phyloP scores from a whole-genome alignment of 176 grass and related monocot genomes.

The Phoenix dactylifera region DNA sequence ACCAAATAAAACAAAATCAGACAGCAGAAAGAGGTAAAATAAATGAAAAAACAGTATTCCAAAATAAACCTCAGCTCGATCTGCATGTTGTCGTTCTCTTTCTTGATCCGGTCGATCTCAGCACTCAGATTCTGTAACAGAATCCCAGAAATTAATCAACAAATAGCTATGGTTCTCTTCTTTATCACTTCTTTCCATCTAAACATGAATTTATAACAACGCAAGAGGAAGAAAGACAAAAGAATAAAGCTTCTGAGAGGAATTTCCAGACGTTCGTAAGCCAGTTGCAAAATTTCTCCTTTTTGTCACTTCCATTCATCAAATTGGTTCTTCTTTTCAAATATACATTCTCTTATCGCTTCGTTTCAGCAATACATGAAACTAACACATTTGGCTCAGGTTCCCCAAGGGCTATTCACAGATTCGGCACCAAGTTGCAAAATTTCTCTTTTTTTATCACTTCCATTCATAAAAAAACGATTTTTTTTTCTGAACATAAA shows the following conservation, averaged over 20 bases:
- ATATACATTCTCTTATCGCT: too few relatives aligned
- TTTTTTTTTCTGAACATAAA: background rate
- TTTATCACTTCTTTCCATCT: background rate
- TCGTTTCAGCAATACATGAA: too few relatives aligned
- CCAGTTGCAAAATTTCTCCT: background rate
- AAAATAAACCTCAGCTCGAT: conserved; percentile 67
- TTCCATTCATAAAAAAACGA: background rate
- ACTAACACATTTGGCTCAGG: too few relatives aligned
- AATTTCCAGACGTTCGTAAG: too few relatives aligned
- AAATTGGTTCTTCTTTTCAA: background rate
- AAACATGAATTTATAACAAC: too few relatives aligned
- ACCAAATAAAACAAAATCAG: background rate
- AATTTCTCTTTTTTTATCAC: background rate
- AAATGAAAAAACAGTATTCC: conserved; percentile 5
- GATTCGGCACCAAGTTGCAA: too few relatives aligned
- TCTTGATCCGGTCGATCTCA: conserved; percentile 87
- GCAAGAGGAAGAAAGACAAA: too few relatives aligned
- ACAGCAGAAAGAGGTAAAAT: background rate
- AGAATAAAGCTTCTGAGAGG: too few relatives aligned
- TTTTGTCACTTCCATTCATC: background rate
- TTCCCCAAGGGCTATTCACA: too few relatives aligned
- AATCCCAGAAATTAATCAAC: background rate
- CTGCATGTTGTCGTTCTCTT: conserved; percentile 98
- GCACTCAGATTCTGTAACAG: conserved; percentile 61
- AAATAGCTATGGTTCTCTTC: background rate